Conservation (phyloP, 1,284 basidiomycete species). For the Gymnopus androsaceus region DNA sequence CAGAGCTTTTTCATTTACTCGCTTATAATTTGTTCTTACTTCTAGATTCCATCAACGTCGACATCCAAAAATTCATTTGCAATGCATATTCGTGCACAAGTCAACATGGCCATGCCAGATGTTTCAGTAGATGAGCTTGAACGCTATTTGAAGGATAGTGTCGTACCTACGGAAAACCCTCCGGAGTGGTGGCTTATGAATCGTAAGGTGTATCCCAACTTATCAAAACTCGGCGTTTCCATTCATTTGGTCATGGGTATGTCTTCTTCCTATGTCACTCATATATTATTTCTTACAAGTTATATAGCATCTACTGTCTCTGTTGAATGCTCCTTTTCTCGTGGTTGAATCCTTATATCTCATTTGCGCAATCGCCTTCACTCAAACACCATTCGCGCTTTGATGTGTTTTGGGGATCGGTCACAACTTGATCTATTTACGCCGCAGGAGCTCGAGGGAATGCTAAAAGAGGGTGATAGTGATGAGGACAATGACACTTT, state of each 20-base stretch:
- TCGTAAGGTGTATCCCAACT: background rate
- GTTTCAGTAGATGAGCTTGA: background rate
- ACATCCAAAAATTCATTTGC: background rate
- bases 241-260: background rate
- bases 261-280: background rate
- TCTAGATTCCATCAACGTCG: no score
- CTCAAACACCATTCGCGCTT: slow-evolving; percentile 21
- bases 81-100: background rate
- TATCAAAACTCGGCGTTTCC: background rate
- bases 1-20: no score
- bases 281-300: background rate
- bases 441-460: background rate
- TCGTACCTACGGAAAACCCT: background rate
- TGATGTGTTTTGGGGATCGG: slow-evolving; percentile 29
- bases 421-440: background rate
- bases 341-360: slow-evolving; percentile 21
- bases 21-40: no score
- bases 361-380: slow-evolving; percentile 23
- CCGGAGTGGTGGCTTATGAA: no score
- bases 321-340: no score
- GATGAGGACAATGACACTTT: no score
- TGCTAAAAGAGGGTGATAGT: no score
- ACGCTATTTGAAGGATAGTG: background rate
- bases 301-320: background rate
- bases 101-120: no score